Evolutionary conservation across 106 monocot species (phyloP), one percentile per base, ranked within the genome.

Genomic region (Allium cepa): DNA sequence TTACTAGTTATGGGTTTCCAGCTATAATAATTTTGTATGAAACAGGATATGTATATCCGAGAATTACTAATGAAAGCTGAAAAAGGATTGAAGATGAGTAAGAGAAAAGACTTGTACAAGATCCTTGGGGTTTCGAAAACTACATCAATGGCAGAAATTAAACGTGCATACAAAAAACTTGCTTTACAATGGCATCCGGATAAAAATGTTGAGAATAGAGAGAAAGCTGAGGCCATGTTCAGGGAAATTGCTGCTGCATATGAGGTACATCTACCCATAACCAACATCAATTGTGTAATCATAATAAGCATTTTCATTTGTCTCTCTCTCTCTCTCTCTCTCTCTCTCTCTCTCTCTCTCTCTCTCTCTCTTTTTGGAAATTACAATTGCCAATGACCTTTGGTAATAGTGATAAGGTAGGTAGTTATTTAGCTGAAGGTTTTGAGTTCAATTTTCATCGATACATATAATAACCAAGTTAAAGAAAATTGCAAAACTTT

Each of bases 111-210:
- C 72, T 92, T 92, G 97, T 92, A 99, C 82, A 99, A 90, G 70
- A 92, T 92, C 26, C 79, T 99, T 47, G 97, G 84, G 10, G 48
- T 92, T 50, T 82, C 97, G 57, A 86, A 79, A 75, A 90, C 97
- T 69, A 76, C 97, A 66, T 89, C 97, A 4, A 73, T 85, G 59
- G 81, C 87, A 62, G 97, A 92, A 62, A 97, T 97, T 46, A 99
- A 92, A 64, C 88, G 86, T 67, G 84, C 92, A 13, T 99, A 99
- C 75, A 99, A 99, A 68, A 99, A 99, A 73, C 88, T 99, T 80
- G 97, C 97, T 69, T 82, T 99, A 62, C 86, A 99, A 47, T 99
- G 97, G 97, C 97, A 99, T 75, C 97, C 97, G 49, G 92, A 99
- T 79, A 99, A 99, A 69, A 97, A 99, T 69, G 87, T 89, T 18